Percentiles rank a stretch among this genome's conserved stretches.
Conservation (phyloP, 106 monocot genomes). For the Iris macrosiphon region DNA sequence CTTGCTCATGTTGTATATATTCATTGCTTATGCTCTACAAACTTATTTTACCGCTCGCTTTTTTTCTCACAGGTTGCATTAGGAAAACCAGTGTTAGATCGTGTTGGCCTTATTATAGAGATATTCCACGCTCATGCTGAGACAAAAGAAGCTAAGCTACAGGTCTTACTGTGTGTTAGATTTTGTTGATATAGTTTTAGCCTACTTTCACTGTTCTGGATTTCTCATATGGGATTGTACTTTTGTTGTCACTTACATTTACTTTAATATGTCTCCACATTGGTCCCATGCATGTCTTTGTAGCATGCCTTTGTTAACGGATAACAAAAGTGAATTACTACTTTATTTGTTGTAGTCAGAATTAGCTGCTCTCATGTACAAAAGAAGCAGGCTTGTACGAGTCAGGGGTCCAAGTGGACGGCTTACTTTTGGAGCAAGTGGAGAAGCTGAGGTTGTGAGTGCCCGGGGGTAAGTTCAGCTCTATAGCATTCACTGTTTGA, state of each 20-base stretch:
- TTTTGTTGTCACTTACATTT: background rate
- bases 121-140: slow-evolving; percentile 99
- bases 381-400: slow-evolving; percentile 80
- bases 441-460: slow-evolving; percentile 98
- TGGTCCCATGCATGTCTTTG: background rate
- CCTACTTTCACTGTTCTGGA: background rate
- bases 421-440: slow-evolving; percentile 79
- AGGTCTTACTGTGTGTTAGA: slow-evolving; percentile 31
- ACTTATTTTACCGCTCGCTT: background rate
- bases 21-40: background rate
- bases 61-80: slow-evolving; percentile 49
- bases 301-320: background rate
- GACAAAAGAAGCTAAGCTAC: slow-evolving; percentile 98
- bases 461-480: slow-evolving; percentile 62
- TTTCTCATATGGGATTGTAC: background rate
- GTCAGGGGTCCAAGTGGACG: slow-evolving; percentile 79
- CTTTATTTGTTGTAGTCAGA: slow-evolving; percentile 48
- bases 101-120: slow-evolving; percentile 90
- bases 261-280: background rate
- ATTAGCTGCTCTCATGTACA: slow-evolving; percentile 96
- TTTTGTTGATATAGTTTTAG: background rate
- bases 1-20: background rate
- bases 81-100: slow-evolving; percentile 90
- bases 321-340: background rate
- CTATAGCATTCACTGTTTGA: background rate